Base-by-base conservation (phyloP, 108 stramenopile genomes). In the Cylindrotheca fusiformis region DNA sequence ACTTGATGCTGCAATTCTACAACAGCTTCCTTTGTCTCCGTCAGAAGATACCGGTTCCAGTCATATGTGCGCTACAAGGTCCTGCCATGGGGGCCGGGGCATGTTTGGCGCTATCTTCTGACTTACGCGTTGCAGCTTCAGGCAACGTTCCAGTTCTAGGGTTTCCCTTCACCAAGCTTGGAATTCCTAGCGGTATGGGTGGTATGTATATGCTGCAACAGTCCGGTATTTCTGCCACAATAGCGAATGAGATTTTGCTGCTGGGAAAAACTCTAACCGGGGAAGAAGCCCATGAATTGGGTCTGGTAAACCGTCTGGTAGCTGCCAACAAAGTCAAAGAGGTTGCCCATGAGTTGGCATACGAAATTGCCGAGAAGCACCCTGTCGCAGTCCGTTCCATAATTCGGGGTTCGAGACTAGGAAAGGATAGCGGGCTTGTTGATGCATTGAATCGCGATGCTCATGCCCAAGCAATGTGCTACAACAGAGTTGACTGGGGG, bases 151-250 rank as follows among this genome's bases (percentile, higher is more conserved):
- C 48, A 10, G 45, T 72, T 5, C 66, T 88, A 50, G 87, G 91
- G n/a, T 81, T 88, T 60, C 87, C 77, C 55, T 93, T 93, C 65
- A 51, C 66, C 21, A 68, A 65, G 60, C 49, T 93, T 33, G 91
- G 91, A 1, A 81, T 93, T 57, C 87, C 87, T 46, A 65, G 81
- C 2, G 91, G 91, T 2, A 87, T 93, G 91, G 91, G 86, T 23
- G 75, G 71, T 14, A 71, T 76, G 28, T 82, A 88, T 57, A 58
- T 85, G 22, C 31, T 93, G 31, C 82, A 83, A 46, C 59, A 58
- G 20, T 4, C 72, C 4, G 80, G 77, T 19, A 44, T 52, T 10
- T 32, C 66, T 8, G 14, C 65, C 4, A 21, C 82, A 36, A 46
- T 55, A 22, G 86, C 81, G 3, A 64, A 32, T 18, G 71, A 82